Evolutionary conservation across 345 rosid species (phyloP), one percentile per base, ranked within the genome.

Genomic region (Odontarrhena argentea): DNA sequence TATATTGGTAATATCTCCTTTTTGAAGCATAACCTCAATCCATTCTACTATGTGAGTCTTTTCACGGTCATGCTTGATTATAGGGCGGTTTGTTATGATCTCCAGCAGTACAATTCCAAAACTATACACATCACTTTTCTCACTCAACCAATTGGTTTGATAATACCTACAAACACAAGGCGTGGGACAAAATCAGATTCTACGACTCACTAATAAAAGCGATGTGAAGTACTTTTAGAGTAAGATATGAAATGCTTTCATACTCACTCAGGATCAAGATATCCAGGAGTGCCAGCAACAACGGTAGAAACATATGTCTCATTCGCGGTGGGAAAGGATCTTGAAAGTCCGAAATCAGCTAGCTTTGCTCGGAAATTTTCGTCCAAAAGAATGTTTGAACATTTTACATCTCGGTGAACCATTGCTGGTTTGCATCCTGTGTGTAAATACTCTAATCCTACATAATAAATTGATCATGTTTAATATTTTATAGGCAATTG

Each of bases 251-350:
- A 22, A 8, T n/a, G 9, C 5, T 6, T 2, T 7, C 6, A 43
- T 62, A 44, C 54, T 63, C 42, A 78, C 83, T 76, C 81, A 1
- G 81, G 86, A 34, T 75, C 82, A 1, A 82, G 74, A 55, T 82
- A 82, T 2, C 81, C 82, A 1, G 63, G 65, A 26, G 65, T 60
- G 2, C 65, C 65, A 3, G 30, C 65, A 2, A 60, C 53, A 60
- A 44, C 40, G 2, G 52, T 60, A 0, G 65, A 74, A 41, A 57
- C 35, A 56, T 66, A 58, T 28, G 63, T 24, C 3, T 51, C 78
- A 18, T 9, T 47, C 5, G 46, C 81, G 0, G 52, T 22, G 7
- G 73, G 69, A 12, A 68, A 65, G 47, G 42, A 12, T 71, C 51
- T 76, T 8, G 81, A 79, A 4, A 79, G 59, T 34, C 81, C 81